Conservation (phyloP, 108 stramenopile species). For the Cyclostephanos invisitatus region DNA sequence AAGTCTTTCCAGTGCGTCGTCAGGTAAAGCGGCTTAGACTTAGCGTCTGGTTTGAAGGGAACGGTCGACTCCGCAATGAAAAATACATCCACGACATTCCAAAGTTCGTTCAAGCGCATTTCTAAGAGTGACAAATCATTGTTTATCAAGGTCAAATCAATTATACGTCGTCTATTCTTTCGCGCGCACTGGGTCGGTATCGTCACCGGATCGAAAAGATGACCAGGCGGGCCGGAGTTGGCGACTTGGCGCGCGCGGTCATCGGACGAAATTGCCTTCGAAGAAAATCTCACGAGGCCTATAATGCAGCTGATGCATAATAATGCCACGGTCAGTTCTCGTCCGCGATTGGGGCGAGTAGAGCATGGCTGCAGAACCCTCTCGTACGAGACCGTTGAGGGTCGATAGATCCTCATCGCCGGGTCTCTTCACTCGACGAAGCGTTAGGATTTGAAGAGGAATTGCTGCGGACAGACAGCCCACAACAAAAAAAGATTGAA, state of each 20-base stretch:
- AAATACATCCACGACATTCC: slow-evolving; percentile 31
- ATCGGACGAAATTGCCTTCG: neutral
- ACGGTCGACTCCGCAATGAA: slow-evolving; percentile 15
- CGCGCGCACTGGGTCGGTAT: slow-evolving; percentile 9
- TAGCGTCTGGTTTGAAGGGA: slow-evolving; percentile 12
- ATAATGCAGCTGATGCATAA: neutral
- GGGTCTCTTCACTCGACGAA: no score
- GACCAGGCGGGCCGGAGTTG: neutral
- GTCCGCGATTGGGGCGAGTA: neutral
- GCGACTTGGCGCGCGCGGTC: neutral
- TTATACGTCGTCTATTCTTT: slow-evolving; percentile 5
- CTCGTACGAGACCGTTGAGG: neutral
- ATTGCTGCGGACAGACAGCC: no score
- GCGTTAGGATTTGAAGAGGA: no score
- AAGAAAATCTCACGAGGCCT: neutral
- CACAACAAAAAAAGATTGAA: no score
- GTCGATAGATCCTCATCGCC: neutral
- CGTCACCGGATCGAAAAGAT: slow-evolving; percentile 15
- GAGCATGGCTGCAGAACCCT: neutral
- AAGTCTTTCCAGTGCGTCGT: slow-evolving; percentile 14
- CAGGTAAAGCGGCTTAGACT: slow-evolving; percentile 14
- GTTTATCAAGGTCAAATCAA: slow-evolving; percentile 22
- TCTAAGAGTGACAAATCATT: slow-evolving; percentile 12
- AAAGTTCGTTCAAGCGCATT: slow-evolving; percentile 23
- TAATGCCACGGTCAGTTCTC: neutral